These are phyloP conservation scores for Plasmopara muralis DNA, from an alignment of 352 stramenopile genomes.

Conservation along the genomic window DNA sequence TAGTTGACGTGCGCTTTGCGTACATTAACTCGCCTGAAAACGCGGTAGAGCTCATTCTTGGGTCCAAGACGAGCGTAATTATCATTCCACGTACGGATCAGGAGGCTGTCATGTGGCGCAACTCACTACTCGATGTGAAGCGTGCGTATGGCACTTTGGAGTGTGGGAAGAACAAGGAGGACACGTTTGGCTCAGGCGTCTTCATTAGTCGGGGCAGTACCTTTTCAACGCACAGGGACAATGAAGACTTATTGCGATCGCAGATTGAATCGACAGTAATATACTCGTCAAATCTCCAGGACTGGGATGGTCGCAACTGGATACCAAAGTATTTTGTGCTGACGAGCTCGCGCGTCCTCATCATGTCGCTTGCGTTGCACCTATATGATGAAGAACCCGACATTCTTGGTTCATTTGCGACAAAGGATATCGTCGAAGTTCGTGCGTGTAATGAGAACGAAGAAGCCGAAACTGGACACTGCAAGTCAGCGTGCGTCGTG, in stretches of 20 bases:
- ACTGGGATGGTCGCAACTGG: conserved; percentile 83
- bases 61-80: conserved; percentile 68
- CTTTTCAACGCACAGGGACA: conserved; percentile 79
- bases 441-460: conserved; percentile 72
- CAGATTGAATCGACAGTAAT: conserved; percentile 79
- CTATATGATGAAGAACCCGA: conserved; percentile 86
- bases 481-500: conserved; percentile 57
- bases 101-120: conserved; percentile 81
- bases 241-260: conserved; percentile 73
- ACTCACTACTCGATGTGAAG: conserved; percentile 76
- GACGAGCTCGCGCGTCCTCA: conserved; percentile 69
- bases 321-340: conserved; percentile 87
- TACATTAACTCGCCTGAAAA: conserved; percentile 84
- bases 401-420: conserved; percentile 72
- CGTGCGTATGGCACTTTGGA: conserved; percentile 69
- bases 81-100: conserved; percentile 79
- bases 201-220: conserved; percentile 83
- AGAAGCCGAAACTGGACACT: conserved; percentile 47
- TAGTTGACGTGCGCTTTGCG: conserved; percentile 77
- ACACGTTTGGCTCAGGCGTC: conserved; percentile 64
- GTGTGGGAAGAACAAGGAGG: conserved; percentile 66
- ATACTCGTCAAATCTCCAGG: conserved; percentile 80
- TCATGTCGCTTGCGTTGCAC: conserved; percentile 76
- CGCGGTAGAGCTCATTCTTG: conserved; percentile 73
- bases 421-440: conserved; percentile 75